Base-by-base conservation (phyloP, 495 filamentous ascomycete genomes). In the Lasiosphaeris hirsuta region DNA sequence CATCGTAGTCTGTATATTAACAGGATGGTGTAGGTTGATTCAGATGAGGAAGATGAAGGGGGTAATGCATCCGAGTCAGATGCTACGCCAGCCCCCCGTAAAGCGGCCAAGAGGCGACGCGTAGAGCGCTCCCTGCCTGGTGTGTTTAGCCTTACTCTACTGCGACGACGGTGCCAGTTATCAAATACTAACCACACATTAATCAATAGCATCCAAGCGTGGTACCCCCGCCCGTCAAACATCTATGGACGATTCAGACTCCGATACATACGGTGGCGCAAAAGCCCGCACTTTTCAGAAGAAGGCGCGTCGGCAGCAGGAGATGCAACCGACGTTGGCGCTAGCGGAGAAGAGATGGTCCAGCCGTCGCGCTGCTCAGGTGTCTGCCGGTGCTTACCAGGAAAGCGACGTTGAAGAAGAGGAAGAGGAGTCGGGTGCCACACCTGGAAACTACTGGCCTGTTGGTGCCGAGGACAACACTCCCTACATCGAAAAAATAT, bases 341-440 rank as follows among this genome's bases (percentile, higher is more conserved):
- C 81, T 84, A 52, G 89, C 91, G 60, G 86, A 96, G 55, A 79
- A 80, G 69, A 86, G 94, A 59, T 97, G 96, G 82, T 96, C 91
- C 4, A 96, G 88, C 38, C 81, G 94, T 51, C 86, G 89, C 56
- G 90, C 92, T 54, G 86, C 87, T 4, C 90, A 89, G 66, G 83
- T 97, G 10, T 87, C 89, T 34, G 93, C 86, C 49, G 95, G 95
- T 67, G 91, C 81, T n/a, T 84, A 95, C 65, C 88, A 94, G 66
- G 90, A 94, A 63, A 89, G 86, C 54, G 89, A 92, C 57, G 84
- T 85, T 17, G 84, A 69, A 23, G 63, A 86, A 37, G 85, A 88
- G n/a, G 89, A 92, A 23, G 82, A 82, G 6, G 82, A 83, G 36
- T 78, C 78, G 61, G 76, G 74, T 17, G 65, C 81, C 40, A 82